Percentiles rank a stretch among this genome's conserved stretches.
Evolutionary conservation across 306 rosid species (phyloP).

Genomic region (Clitoria ternatea): DNA sequence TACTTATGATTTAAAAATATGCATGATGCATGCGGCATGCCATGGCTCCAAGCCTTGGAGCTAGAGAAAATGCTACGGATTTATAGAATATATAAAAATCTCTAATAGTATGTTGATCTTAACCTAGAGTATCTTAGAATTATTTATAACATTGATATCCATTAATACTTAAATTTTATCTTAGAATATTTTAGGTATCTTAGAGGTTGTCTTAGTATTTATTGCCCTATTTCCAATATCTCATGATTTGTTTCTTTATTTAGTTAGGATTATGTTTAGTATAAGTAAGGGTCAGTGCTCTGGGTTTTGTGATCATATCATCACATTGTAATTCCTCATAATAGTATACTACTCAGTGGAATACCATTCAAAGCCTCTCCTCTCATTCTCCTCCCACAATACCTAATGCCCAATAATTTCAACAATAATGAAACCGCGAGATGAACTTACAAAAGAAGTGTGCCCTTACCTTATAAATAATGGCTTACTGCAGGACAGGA

Average conservation of each 20-base stretch:
- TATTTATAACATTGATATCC: not conserved
- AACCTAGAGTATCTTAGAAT: not conserved
- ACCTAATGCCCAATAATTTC: not conserved
- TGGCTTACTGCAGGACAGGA: slow-evolving; percentile 39
- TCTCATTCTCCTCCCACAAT: not conserved
- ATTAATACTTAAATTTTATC: not conserved
- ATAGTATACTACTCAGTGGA: not conserved
- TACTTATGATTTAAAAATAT: slow-evolving; percentile 5
- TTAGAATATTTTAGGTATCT: not conserved
- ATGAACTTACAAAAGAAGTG: not conserved
- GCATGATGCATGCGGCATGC: not conserved
- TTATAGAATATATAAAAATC: not conserved
- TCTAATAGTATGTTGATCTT: not conserved
- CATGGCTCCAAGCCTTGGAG: not conserved
- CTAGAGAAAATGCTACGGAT: not conserved
- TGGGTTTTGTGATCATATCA: not conserved
- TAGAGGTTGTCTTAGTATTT: not conserved
- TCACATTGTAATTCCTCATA: not conserved
- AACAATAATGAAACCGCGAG: not conserved
- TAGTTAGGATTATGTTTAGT: not conserved
- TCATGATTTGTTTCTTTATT: not conserved
- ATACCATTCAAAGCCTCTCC: not conserved
- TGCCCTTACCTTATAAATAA: slow-evolving; percentile 6
- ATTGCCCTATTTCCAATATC: not conserved
- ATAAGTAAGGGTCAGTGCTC: not conserved